These are phyloP conservation scores for Cyclotella sp. DNA, from an alignment of 108 stramenopile species.

Conservation along the genomic window DNA sequence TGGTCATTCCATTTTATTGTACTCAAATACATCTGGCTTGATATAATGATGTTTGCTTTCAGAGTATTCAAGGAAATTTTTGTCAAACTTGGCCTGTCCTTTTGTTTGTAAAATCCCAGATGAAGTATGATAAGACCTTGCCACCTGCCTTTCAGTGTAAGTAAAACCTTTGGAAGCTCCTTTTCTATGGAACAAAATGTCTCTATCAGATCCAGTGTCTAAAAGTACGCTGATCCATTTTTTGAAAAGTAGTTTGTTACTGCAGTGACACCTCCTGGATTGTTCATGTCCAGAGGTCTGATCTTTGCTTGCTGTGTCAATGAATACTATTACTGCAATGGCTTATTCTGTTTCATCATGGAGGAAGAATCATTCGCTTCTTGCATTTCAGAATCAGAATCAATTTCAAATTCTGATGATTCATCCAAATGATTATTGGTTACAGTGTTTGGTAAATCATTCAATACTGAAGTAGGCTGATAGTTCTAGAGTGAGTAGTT, in stretches of 20 bases:
- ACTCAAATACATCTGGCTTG: too few species aligned
- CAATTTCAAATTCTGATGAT: background rate
- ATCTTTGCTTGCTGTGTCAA: background rate
- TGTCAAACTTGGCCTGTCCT: too few species aligned
- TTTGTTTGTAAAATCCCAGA: too few species aligned
- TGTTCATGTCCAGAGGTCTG: background rate
- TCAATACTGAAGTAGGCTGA: background rate
- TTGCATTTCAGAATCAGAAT: background rate
- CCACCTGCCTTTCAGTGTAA: too few species aligned
- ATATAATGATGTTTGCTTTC: too few species aligned
- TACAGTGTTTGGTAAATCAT: background rate
- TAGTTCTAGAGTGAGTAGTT: background rate
- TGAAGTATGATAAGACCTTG: too few species aligned
- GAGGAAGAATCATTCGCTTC: background rate
- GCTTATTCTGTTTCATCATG: background rate
- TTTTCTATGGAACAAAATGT: too few species aligned
- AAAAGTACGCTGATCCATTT: too few species aligned
- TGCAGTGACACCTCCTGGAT: constrained; percentile 1
- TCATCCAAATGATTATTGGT: background rate
- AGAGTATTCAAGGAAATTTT: too few species aligned
- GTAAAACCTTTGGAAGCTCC: too few species aligned
- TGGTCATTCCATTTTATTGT: too few species aligned
- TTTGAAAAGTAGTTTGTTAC: background rate
- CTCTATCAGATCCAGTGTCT: too few species aligned
- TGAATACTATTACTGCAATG: background rate